phyloP scores from a whole-genome alignment of 495 filamentous ascomycete species.

The Niebla homalea region DNA sequence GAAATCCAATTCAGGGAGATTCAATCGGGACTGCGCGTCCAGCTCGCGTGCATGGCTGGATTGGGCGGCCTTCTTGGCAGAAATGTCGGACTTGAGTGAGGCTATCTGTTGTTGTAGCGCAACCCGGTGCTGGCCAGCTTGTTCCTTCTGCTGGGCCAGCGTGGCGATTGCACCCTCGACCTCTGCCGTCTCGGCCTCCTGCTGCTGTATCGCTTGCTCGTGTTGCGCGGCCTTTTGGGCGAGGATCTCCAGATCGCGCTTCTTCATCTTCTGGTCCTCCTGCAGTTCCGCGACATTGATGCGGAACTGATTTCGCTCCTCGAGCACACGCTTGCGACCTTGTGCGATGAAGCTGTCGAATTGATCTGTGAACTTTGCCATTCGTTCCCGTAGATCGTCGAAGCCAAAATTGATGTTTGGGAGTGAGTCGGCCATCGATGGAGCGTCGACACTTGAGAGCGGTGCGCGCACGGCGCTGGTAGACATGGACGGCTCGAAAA shows the following conservation, averaged over 20 bases:
- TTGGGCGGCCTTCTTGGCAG: slow-evolving; percentile 47
- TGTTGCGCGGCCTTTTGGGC: slow-evolving; percentile 63
- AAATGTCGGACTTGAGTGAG: slow-evolving; percentile 56
- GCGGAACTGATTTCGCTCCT: slow-evolving; percentile 87
- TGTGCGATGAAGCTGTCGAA: slow-evolving; percentile 93
- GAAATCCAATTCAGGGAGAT: slow-evolving; percentile 84
- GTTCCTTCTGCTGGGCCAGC: slow-evolving; percentile 63
- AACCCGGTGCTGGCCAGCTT: slow-evolving; percentile 58
- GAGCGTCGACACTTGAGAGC: slow-evolving; percentile 39
- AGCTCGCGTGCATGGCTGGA: slow-evolving; percentile 48
- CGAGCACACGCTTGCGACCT: slow-evolving; percentile 73
- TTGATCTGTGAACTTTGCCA: slow-evolving; percentile 80
- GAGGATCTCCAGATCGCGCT: slow-evolving; percentile 74
- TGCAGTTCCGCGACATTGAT: slow-evolving; percentile 81
- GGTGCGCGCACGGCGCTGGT: slow-evolving; percentile 62
- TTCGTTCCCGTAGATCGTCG: slow-evolving; percentile 86
- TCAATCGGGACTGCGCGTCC: slow-evolving; percentile 68
- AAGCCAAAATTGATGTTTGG: slow-evolving; percentile 93
- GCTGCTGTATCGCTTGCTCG: slow-evolving; percentile 68
- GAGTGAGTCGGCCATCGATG: slow-evolving; percentile 65
- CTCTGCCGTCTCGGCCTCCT: slow-evolving; percentile 74
- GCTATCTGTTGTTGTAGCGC: slow-evolving; percentile 64
- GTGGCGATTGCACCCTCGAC: slow-evolving; percentile 70
- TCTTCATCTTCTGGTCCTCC: slow-evolving; percentile 83
- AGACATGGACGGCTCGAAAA: slow-evolving; percentile 67